Evolutionary conservation across 2,329 filamentous ascomycete species (phyloP).

Genomic region (Cucurbitaria berberidis): DNA sequence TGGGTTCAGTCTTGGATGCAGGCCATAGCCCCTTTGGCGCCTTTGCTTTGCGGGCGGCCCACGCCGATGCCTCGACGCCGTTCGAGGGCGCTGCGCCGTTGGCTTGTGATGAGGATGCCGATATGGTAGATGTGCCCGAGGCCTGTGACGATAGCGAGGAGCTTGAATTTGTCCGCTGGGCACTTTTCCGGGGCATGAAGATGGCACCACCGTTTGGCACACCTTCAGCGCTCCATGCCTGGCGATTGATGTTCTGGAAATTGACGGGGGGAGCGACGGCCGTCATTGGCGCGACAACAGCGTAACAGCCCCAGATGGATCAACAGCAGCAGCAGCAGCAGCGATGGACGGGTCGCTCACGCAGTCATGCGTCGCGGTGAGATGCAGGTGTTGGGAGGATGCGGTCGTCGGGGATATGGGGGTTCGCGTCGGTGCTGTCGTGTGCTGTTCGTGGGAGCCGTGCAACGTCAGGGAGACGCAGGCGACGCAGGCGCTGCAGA

Average conservation of each 20-base stretch:
- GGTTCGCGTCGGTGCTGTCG: constrained; percentile 35
- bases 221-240: constrained; percentile 68
- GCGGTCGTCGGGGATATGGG: constrained; percentile 15
- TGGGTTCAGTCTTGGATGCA: constrained; percentile 68
- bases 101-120: constrained; percentile 64
- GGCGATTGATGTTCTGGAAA: constrained; percentile 65
- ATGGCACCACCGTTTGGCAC: constrained; percentile 70
- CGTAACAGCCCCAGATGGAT: constrained; percentile 32
- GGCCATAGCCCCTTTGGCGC: constrained; percentile 66
- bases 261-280: constrained; percentile 69
- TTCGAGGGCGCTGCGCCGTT: constrained; percentile 62
- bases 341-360: constrained; percentile 26
- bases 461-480: constrained; percentile 36
- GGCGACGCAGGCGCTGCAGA: constrained; percentile 22
- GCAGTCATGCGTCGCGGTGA: constrained; percentile 36
- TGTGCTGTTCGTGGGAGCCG: constrained; percentile 44
- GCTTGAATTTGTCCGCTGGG: constrained; percentile 88
- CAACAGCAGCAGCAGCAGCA: constrained; percentile 25
- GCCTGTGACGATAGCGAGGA: constrained; percentile 73
- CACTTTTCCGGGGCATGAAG: constrained; percentile 84
- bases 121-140: constrained; percentile 71
- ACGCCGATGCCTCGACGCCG: constrained; percentile 38
- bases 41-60: constrained; percentile 58
- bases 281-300: constrained; percentile 60
- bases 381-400: constrained; percentile 15